Evolutionary conservation across 306 rosid genomes (phyloP).

Genomic region (Cucurbita maxima): DNA sequence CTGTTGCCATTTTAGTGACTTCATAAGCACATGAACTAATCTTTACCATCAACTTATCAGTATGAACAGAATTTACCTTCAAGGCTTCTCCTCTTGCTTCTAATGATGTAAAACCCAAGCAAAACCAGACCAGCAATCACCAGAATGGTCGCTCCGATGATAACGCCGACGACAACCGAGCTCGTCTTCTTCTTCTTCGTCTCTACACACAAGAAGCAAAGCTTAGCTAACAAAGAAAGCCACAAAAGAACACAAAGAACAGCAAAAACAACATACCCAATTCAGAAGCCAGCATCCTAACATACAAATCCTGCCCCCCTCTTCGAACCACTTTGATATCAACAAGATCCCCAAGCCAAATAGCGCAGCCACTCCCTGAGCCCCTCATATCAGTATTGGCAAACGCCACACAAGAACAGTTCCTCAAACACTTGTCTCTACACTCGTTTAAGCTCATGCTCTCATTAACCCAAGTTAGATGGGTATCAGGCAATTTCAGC

Average conservation of each 20-base stretch:
- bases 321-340: conserved; percentile 6
- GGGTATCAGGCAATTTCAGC: conserved; percentile 9
- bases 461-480: conserved; percentile 2
- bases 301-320: conserved; percentile 10
- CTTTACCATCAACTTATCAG: not conserved
- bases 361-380: conserved; percentile 42
- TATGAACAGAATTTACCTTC: not conserved
- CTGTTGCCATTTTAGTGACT: not conserved
- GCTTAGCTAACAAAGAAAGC: not conserved
- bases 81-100: not conserved
- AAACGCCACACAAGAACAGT: conserved; percentile 49
- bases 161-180: not conserved
- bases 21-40: not conserved
- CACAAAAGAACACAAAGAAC: not conserved
- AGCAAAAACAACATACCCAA: conserved; percentile 12
- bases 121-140: conserved; percentile 7
- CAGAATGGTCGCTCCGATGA: not conserved
- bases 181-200: not conserved
- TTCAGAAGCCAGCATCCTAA: conserved; percentile 9
- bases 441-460: conserved; percentile 32
- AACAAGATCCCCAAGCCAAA: conserved; percentile 18
- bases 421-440: conserved; percentile 22
- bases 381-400: conserved; percentile 24
- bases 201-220: not conserved
- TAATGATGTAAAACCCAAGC: not conserved